Evolutionary conservation across 148 eudicot species (phyloP).

Genomic region (Spergularia marina): DNA sequence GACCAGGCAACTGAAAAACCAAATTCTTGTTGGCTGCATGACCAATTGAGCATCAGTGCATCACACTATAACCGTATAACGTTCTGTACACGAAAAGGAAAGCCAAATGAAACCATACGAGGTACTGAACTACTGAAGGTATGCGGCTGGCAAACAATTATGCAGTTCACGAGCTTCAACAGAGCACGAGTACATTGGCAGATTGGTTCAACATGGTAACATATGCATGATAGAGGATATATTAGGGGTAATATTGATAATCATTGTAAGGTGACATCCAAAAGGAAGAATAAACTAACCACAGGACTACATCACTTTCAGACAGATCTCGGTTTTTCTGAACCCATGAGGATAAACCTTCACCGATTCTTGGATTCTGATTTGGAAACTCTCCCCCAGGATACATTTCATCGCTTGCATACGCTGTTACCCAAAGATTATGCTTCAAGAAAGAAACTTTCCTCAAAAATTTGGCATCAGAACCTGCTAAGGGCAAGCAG

Average conservation of each 20-base stretch:
- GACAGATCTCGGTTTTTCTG: constrained; percentile 78
- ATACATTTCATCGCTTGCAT: constrained; percentile 66
- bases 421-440: constrained; percentile 91
- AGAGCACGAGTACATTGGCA: too few species aligned
- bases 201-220: too few species aligned
- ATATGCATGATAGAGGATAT: too few species aligned
- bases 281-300: constrained; percentile 42
- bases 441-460: constrained; percentile 94
- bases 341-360: constrained; percentile 89
- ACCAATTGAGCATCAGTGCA: not conserved
- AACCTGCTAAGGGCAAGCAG: constrained; percentile 83
- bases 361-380: constrained; percentile 91
- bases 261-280: not conserved
- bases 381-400: constrained; percentile 97
- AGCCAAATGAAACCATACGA: not conserved
- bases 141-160: too few species aligned
- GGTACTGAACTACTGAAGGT: too few species aligned
- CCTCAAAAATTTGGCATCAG: constrained; percentile 84
- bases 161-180: too few species aligned
- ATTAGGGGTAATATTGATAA: too few species aligned
- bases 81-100: not conserved
- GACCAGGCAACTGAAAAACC: not conserved
- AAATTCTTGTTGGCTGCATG: not conserved
- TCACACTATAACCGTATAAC: not conserved
- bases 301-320: constrained; percentile 85